Evolutionary conservation across 345 rosid species (phyloP), one percentile per base, ranked within the genome.

Genomic region (Barbarea vulgaris): DNA sequence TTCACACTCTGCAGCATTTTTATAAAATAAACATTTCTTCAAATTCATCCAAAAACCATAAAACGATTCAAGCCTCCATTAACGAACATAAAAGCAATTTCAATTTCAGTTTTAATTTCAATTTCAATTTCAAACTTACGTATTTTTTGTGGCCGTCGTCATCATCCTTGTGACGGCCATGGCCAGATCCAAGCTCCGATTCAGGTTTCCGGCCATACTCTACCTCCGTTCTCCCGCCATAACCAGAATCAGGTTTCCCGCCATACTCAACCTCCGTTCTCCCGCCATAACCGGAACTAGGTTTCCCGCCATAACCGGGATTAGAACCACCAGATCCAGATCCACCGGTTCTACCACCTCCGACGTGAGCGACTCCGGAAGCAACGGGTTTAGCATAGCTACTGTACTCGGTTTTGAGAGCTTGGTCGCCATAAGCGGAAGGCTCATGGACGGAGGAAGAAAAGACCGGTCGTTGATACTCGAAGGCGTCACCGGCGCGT

Each of bases 381-480:
- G 87, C 84, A 83, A 85, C 85, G 71, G 89, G 86, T 9, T 84
- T 84, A 63, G 81, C 33, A 9, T 91, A 89, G 85, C 94, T 86
- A 77, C 85, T 86, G 88, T 94, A 94, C 78, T 94, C 97, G 28
- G 76, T 78, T 41, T 68, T 62, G 33, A 83, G 87, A 48, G 83
- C 89, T 39, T 89, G 87, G 18, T 88, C 94, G 19, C 33, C 84
- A 55, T 89, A 90, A 48, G 97, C 89, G 25, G 80, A 75, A 37
- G 93, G 91, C 67, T 88, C 88, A 6, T 83, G 73, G 53, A 55
- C 12, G 17, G 89, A 73, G 13, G 90, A 74, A 36, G 89, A 72
- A 76, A 77, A 91, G 56, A 82, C 70, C 37, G 97, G 97, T 70
- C 92, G 75, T 11, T 82, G 84, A 68, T 89, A 94, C 80, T 89